Base-by-base conservation (phyloP, 768 basidiomycete species). In the Lyophyllum decastes region DNA sequence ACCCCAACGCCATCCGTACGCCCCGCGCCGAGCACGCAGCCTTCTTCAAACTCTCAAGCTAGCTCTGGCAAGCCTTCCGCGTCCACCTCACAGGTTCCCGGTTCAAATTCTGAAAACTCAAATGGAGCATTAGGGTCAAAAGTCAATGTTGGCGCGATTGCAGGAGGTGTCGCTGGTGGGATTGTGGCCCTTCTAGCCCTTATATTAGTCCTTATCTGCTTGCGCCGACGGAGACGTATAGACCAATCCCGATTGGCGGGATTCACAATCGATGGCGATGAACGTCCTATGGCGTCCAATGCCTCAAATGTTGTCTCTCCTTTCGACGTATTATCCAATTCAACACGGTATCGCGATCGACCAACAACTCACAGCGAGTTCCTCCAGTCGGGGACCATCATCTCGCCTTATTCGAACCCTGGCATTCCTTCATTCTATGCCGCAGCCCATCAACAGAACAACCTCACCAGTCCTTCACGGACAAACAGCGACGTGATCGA, bases 331-430 rank as follows among this genome's bases (percentile, higher is more conserved):
- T 25, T 7, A 25, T 12, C 38, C 25, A 19, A 41, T 25, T 21
- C 54, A 21, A 17, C 34, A 19, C 35, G 21, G 12, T 35, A 8
- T 17, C 35, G 25, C 1, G 27, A 40, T 17, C 59, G 54, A 5
- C 54, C 61, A 4, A 40, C 48, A 11, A 66, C 65, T 16, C 55
- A 63, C 7, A 54, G 59, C 30, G 55, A 57, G n/a, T 57, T 57
- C 52, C 35, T 49, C 8, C 59, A 55, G 25, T 40, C 30, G 2
- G 54, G 59, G 11, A 55, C 49, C 0, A 49, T 52, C 17, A 12
- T 41, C 19, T 54, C 54, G 3, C 49, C 54, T 16, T 50, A 48
- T 1, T 26, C 30, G 27, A 26, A 49, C n/a, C 4, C 43, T 6
- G 57, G 30, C 14, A 25, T 26, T 9, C 51, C 45, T 1, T 43